Percentiles rank a stretch among this genome's conserved stretches.
These are phyloP conservation scores for Sphaerostilbella broomeana DNA, from an alignment of 2,329 filamentous ascomycete species.

Conservation along the genomic window DNA sequence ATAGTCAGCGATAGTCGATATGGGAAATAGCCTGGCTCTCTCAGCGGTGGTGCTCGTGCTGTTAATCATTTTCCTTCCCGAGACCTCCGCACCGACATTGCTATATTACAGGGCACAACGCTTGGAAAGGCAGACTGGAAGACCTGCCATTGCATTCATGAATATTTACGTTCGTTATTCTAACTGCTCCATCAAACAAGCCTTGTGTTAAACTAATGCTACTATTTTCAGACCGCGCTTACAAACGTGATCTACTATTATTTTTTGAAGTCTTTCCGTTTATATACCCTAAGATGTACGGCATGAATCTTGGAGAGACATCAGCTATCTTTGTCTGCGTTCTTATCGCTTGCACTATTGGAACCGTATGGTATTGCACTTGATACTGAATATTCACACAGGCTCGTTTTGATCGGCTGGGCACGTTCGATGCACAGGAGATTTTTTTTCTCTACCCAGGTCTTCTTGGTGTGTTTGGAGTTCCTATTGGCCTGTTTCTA, in stretches of 20 bases:
- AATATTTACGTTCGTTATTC: too few species aligned
- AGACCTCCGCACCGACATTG: too few species aligned
- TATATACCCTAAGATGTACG: neutral
- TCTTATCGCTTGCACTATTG: neutral
- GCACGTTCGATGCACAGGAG: conserved; percentile 1
- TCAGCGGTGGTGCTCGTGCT: too few species aligned
- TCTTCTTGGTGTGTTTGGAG: neutral
- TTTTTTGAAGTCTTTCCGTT: neutral
- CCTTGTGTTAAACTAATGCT: too few species aligned
- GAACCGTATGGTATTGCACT: conserved; percentile 1
- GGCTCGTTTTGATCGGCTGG: neutral
- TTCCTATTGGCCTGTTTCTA: neutral
- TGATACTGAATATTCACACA: neutral
- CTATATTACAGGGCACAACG: too few species aligned
- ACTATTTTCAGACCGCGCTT: neutral
- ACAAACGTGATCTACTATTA: neutral
- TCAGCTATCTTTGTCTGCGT: neutral
- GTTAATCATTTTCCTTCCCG: too few species aligned
- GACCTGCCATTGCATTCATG: too few species aligned
- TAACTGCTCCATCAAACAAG: too few species aligned
- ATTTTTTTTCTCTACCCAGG: neutral
- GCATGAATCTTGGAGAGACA: neutral
- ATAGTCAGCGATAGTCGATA: conserved; percentile 55
- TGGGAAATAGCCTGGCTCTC: conserved; percentile 58
- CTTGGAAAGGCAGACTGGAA: too few species aligned